Evolutionary conservation across 2,329 filamentous ascomycete genomes (phyloP).

Genomic region (Pseudocercospora fijiensis): DNA sequence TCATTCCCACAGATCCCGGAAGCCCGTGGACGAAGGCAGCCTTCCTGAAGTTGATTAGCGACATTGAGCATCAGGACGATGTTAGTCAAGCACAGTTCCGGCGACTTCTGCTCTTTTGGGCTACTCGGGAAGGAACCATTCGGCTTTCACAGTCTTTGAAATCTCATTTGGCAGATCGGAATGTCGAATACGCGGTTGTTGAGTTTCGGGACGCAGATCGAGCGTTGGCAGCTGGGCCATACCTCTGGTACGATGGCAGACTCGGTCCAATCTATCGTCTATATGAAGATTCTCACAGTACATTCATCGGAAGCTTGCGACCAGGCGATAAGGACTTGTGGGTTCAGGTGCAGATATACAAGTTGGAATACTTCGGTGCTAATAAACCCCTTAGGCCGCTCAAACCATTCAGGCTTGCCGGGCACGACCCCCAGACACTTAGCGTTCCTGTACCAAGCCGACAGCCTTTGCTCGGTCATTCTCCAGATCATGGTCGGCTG

Average conservation of each 20-base stretch:
- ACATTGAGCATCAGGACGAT: slow-evolving; percentile 3
- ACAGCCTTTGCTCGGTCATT: neutral
- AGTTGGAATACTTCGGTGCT: neutral
- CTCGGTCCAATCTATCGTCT: neutral
- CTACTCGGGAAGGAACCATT: too few species aligned
- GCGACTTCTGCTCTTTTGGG: neutral
- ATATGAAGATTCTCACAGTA: slow-evolving; percentile 1
- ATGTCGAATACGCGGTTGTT: too few species aligned
- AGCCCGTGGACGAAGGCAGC: neutral
- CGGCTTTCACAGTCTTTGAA: too few species aligned
- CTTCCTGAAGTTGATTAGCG: neutral
- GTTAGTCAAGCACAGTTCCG: slow-evolving; percentile 1
- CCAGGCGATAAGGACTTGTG: neutral
- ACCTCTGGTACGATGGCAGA: neutral
- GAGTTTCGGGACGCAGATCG: too few species aligned
- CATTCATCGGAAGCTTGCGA: slow-evolving; percentile 1
- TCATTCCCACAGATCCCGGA: neutral
- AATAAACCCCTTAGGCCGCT: neutral
- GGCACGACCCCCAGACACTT: neutral
- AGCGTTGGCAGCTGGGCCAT: neutral
- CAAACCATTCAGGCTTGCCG: neutral
- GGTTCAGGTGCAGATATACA: neutral
- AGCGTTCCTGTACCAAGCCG: slow-evolving; percentile 1
- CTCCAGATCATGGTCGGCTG: neutral
- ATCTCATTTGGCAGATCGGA: too few species aligned